Conservation (phyloP, 768 basidiomycete species). For the Leccinum imitatum region DNA sequence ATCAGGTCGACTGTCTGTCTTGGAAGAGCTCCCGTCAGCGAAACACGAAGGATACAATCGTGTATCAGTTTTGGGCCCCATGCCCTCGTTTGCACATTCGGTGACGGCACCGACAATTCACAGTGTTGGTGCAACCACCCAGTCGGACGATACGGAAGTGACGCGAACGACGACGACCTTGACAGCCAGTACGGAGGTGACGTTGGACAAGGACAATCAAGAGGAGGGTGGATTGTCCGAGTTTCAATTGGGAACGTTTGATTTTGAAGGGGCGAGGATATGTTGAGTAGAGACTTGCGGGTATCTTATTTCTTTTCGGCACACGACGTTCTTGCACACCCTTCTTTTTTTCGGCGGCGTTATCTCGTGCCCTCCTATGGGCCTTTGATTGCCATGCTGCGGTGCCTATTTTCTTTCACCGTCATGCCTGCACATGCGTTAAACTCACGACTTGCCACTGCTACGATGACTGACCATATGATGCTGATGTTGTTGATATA, state of each 20-base stretch:
- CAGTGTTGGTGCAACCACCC: slow-evolving; percentile 32
- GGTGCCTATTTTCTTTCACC: slow-evolving; percentile 6
- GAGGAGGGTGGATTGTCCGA: slow-evolving; percentile 13
- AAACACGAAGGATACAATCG: slow-evolving; percentile 21
- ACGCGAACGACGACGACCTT: slow-evolving; percentile 26
- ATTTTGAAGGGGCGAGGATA: slow-evolving; percentile 21
- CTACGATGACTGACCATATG: slow-evolving; percentile 5
- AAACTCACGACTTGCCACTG: slow-evolving; percentile 1
- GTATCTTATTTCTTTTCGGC: neutral
- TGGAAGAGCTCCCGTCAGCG: slow-evolving; percentile 22
- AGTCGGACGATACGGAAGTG: slow-evolving; percentile 31
- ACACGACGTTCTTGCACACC: neutral
- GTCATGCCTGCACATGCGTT: neutral
- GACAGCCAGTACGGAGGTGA: slow-evolving; percentile 17
- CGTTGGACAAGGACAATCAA: slow-evolving; percentile 9
- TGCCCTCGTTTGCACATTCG: slow-evolving; percentile 33
- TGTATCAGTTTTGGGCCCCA: slow-evolving; percentile 31
- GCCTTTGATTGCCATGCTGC: slow-evolving; percentile 5
- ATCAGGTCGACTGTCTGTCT: slow-evolving; percentile 21
- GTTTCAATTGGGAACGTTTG: slow-evolving; percentile 20
- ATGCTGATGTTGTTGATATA: slow-evolving; percentile 2
- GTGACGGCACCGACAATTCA: slow-evolving; percentile 31
- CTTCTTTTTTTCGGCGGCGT: slow-evolving; percentile 7
- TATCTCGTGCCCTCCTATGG: neutral
- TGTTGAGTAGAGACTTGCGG: slow-evolving; percentile 2